Percentiles rank a stretch among this genome's conserved stretches.
phyloP scores from a whole-genome alignment of 2,329 filamentous ascomycete species.

The Tolypocladium tundrense region DNA sequence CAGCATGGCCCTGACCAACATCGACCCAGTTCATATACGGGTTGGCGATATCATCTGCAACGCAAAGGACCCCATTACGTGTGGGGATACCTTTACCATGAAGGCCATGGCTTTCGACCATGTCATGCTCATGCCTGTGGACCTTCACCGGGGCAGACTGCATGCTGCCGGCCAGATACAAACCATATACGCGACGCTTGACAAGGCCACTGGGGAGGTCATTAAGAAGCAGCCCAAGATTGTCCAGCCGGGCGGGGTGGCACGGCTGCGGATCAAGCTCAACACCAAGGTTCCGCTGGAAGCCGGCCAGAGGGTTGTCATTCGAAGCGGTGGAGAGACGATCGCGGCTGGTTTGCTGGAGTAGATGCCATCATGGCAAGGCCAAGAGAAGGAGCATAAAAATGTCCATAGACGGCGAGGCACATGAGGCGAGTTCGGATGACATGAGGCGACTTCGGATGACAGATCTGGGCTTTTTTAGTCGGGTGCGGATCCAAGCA shows the following conservation, averaged over 20 bases:
- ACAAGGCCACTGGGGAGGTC: slow-evolving; percentile 67
- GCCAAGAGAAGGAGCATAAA: neutral
- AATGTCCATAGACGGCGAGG: neutral
- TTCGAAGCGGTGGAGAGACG: slow-evolving; percentile 72
- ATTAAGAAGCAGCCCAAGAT: slow-evolving; percentile 78
- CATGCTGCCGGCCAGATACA: slow-evolving; percentile 68
- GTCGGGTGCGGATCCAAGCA: neutral
- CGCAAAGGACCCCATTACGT: slow-evolving; percentile 54
- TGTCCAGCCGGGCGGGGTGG: slow-evolving; percentile 68
- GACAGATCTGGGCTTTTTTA: neutral
- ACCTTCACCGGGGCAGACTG: slow-evolving; percentile 77
- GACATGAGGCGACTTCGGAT: too few relatives aligned
- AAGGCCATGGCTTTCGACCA: slow-evolving; percentile 87
- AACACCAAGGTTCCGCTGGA: slow-evolving; percentile 70
- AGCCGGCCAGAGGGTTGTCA: slow-evolving; percentile 65
- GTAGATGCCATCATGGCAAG: slow-evolving; percentile 20
- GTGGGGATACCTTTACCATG: slow-evolving; percentile 63
- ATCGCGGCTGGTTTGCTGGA: slow-evolving; percentile 83
- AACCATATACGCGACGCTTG: slow-evolving; percentile 61
- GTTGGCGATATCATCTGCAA: slow-evolving; percentile 82
- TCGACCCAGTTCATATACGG: slow-evolving; percentile 73
- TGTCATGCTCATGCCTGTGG: slow-evolving; percentile 77
- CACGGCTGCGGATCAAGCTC: slow-evolving; percentile 66
- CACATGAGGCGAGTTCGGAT: neutral
- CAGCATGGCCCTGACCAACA: slow-evolving; percentile 71